Evolutionary conservation across 1,284 basidiomycete genomes (phyloP), one percentile per base, ranked within the genome.

Genomic region (Ustilago crameri): DNA sequence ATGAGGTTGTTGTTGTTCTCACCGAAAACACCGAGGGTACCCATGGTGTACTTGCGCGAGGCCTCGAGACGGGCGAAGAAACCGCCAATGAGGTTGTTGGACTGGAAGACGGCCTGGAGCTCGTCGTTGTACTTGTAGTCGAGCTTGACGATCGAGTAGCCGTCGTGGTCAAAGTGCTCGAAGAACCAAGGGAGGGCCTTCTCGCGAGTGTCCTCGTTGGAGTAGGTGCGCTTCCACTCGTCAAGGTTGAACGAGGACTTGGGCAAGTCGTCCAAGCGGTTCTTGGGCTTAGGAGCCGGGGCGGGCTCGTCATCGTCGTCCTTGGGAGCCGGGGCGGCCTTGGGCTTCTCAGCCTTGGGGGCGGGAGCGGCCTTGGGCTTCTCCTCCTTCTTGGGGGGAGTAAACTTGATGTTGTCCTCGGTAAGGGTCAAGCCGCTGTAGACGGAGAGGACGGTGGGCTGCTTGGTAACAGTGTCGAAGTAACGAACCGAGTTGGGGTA

Each of bases 91-190:
- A 86, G 84, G 86, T 87, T 87, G 78, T 90, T 56, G 45, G 60
- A 60, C 79, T 79, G 76, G 69, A 79, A 75, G 24, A 78, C 88
- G 85, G 90, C 89, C 40, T 93, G 95, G 74, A 98, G 90, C 86
- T 98, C 95, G 26, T 91, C 88, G 86, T 92, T 93, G 90, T 97
- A 98, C 88, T 96, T 94, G 91, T 93, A 98, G 87, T 94, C 91
- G 61, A 94, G 89, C 71, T 90, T 88, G 91, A 91, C 95, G 84
- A 91, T 84, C 69, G 93, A 95, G 90, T 90, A 98, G 47, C 95
- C 95, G 74, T 91, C 74, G 24, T 88, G 85, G 87, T 97, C 95
- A 85, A 89, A 94, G 88, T 93, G 93, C 81, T 69, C 58, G 38
- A 76, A 69, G 56, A 79, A 70, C 65, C 74, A 73, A 55, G 84